Evolutionary conservation across 164 flowering plant genomes (phyloP), one percentile per base, ranked within the genome.

Genomic region (Vitis amurensis): DNA sequence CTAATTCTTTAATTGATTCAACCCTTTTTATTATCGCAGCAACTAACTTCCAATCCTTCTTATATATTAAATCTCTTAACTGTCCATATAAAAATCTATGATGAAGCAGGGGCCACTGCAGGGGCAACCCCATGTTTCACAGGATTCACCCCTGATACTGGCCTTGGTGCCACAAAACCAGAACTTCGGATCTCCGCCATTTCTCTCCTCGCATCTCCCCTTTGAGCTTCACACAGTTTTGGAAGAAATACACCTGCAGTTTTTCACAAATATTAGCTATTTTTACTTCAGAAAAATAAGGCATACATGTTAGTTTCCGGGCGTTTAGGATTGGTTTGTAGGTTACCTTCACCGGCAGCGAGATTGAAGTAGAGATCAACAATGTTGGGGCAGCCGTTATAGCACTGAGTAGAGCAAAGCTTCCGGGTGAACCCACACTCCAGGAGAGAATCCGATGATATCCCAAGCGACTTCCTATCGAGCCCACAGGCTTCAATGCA

Each of bases 361-460:
- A 90, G 89, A 57, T 83, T 88, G 85, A 86, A 88, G 85, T 84
- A 87, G 55, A 90, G 91, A 71, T 90, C 89, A 53, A 90, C 86
- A 52, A 89, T 70, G 83, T 90, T 90, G 76, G 90, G 89, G 81
- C 93, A 88, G 63, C 27, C 47, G 8, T 68, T 52, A 78, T 87
- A 87, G 82, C 93, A 90, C 31, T 44, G 76, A 31, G 87, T 19
- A 30, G 93, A 87, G 86, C 93, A 90, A 59, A 88, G 90, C 75
- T 82, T 82, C 1, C 68, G 69, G 3, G 78, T 76, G 79, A 89
- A 85, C 51, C 59, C 64, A 55, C 87, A 65, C 47, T 90, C 93
- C 11, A 89, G 71, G 9, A 90, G 90, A 8, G 88, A 76, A 67
- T 90, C 93, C 0, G 93, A 89, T 1, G 93, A 89, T 59, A 90